Evolutionary conservation across 352 stramenopile species (phyloP).

Genomic region (Elongisporangium undulatum): DNA sequence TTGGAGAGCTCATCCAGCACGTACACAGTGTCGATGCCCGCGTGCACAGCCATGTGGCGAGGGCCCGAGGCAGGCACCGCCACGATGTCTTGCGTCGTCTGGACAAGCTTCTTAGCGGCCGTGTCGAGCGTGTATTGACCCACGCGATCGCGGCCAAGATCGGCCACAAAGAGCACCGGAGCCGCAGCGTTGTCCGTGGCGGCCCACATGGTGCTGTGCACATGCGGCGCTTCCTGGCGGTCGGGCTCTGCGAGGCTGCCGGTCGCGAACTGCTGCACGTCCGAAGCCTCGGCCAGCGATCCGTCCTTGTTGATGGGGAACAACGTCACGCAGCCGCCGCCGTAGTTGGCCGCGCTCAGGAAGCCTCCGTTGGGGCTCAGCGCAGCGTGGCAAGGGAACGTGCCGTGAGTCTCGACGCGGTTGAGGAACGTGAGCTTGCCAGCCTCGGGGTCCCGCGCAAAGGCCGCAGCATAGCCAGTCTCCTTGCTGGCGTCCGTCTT

Average conservation of each 20-base stretch:
- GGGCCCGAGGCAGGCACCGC: slow-evolving; percentile 48
- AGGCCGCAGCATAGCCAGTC: slow-evolving; percentile 59
- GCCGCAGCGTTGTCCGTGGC: slow-evolving; percentile 4
- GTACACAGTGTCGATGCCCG: slow-evolving; percentile 45
- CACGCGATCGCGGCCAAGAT: slow-evolving; percentile 68
- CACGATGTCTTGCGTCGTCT: slow-evolving; percentile 23
- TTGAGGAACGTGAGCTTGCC: slow-evolving; percentile 41
- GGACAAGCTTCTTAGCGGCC: slow-evolving; percentile 31
- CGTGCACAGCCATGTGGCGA: slow-evolving; percentile 75
- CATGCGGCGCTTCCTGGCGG: slow-evolving; percentile 15
- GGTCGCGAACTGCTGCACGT: slow-evolving; percentile 37
- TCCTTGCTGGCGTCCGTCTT: slow-evolving; percentile 13
- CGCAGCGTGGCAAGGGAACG: slow-evolving; percentile 61
- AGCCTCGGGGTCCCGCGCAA: slow-evolving; percentile 28
- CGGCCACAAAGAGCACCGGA: slow-evolving; percentile 37
- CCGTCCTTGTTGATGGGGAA: slow-evolving; percentile 56
- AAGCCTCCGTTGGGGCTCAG: slow-evolving; percentile 43
- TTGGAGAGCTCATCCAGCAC: slow-evolving; percentile 69
- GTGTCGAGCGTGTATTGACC: slow-evolving; percentile 21
- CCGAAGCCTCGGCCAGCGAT: slow-evolving; percentile 31
- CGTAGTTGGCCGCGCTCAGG: slow-evolving; percentile 71
- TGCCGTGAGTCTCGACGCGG: slow-evolving; percentile 44
- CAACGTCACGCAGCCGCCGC: slow-evolving; percentile 51
- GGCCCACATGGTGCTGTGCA: not conserved
- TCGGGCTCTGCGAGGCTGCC: slow-evolving; percentile 42